These are phyloP conservation scores for Xylariaceae sp. DNA, from an alignment of 2,329 filamentous ascomycete genomes.

Conservation along the genomic window DNA sequence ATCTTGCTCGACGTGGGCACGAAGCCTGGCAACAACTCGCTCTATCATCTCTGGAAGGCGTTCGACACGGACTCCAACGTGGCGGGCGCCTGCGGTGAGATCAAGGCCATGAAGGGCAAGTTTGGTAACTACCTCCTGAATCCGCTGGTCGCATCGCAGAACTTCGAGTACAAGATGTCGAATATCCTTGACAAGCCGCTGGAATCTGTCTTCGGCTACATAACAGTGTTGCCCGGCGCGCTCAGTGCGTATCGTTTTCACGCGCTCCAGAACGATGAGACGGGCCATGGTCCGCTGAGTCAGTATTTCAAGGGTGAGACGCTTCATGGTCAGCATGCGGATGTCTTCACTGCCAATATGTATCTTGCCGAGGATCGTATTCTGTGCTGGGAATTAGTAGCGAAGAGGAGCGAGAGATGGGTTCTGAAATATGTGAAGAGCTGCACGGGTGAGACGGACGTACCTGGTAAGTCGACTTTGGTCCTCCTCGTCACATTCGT, in stretches of 20 bases:
- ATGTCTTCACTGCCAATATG: constrained; percentile 99
- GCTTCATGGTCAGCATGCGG: constrained; percentile 80
- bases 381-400: constrained; percentile 89
- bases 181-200: constrained; percentile 98
- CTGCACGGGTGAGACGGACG: constrained; percentile 95
- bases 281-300: constrained; percentile 83
- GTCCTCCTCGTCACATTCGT: constrained; percentile 10
- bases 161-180: constrained; percentile 99
- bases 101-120: constrained; percentile 91
- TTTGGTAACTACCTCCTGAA: constrained; percentile 85
- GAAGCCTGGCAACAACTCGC: constrained; percentile 75
- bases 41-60: constrained; percentile 99
- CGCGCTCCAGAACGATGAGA: constrained; percentile 94
- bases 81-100: constrained; percentile 93
- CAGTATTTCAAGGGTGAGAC: constrained; percentile 98
- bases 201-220: constrained; percentile 96
- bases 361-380: constrained; percentile 98
- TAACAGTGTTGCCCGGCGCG: constrained; percentile 90
- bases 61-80: constrained; percentile 98
- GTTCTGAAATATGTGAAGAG: constrained; percentile 97
- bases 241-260: constrained; percentile 98
- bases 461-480: constrained; percentile 65
- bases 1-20: constrained; percentile 96
- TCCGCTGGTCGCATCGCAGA: constrained; percentile 90
- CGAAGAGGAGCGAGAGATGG: constrained; percentile 91